Evolutionary conservation across 345 rosid species (phyloP).

Genomic region (Gossypium turneri): DNA sequence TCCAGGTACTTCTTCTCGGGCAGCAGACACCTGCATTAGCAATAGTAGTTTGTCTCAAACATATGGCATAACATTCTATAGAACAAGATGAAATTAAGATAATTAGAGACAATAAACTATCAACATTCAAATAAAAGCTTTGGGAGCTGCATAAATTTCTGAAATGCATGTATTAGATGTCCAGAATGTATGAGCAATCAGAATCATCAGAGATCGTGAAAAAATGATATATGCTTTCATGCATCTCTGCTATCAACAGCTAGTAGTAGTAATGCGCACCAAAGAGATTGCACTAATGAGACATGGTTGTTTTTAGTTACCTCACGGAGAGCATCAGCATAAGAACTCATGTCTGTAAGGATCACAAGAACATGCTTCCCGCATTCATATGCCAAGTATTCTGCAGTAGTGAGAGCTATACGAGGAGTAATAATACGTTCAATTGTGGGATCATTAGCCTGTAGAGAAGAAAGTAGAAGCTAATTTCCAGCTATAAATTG

Average conservation of each 20-base stretch:
- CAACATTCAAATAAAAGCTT: background rate
- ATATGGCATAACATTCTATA: constrained; percentile 3
- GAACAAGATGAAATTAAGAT: background rate
- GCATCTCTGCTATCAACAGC: background rate
- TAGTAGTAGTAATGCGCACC: background rate
- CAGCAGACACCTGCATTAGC: constrained; percentile 87
- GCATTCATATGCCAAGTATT: constrained; percentile 93
- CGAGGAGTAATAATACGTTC: constrained; percentile 98
- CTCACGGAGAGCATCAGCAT: constrained; percentile 99
- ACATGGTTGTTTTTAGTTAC: constrained; percentile 28
- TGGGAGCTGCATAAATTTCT: background rate
- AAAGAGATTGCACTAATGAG: background rate
- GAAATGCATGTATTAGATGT: background rate
- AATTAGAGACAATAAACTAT: background rate
- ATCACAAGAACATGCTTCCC: constrained; percentile 98
- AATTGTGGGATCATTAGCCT: constrained; percentile 98
- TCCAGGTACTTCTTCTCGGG: constrained; percentile 99
- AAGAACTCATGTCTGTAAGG: constrained; percentile 95
- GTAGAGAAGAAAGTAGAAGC: constrained; percentile 14
- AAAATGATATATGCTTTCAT: background rate
- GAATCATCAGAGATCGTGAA: background rate
- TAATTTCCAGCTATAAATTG: background rate
- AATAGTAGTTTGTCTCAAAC: constrained; percentile 16
- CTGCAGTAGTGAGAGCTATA: constrained; percentile 94
- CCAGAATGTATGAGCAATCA: background rate